Evolutionary conservation across 1,284 basidiomycete genomes (phyloP), one percentile per base, ranked within the genome.

Genomic region (Cutaneotrichosporon daszewskae): DNA sequence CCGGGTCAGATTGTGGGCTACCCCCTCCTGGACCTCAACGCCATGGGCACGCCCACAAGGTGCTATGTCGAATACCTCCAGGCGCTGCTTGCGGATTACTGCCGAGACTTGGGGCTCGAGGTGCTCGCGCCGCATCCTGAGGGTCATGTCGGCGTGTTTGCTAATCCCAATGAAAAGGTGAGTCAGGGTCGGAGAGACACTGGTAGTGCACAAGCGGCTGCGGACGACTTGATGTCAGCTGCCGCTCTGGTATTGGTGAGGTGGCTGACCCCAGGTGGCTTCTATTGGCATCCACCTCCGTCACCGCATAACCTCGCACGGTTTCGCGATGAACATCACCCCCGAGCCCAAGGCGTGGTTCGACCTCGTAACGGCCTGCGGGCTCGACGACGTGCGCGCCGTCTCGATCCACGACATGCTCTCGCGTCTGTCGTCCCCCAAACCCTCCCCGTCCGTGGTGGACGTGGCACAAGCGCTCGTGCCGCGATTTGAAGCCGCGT

Each of bases 1-100:
- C 94, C 94, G 0, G 95, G 95, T 3, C 95, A 99, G 71, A 76
- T 99, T 51, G 87, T 96, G 12, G 95, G 90, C 25, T 99, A 99
- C 64, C 89, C 91, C 1, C 78, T 97, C 39, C 75, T 97, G 33
- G 91, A 98, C 71, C 76, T 97, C 14, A 76, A 73, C 2, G 68
- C 73, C 11, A 76, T 79, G 62, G 64, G 72, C 74, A 63, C 74
- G 8, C 59, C 71, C 5, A 74, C 74, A 1, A 44, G 73, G 37
- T 73, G 71, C 54, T 76, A 76, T 54, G 75, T 76, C 16, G 70
- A 75, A 39, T 66, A 63, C 47, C 59, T 76, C 22, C 71, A 75
- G 54, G 52, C 53, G 4, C 60, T 73, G 38, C 60, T 76, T 17
- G 61, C 58, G 6, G 52, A 56, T 5, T 68, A 71, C 37, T 60